Evolutionary conservation across 83 land plant species (phyloP).

Genomic region (Picea abies): DNA sequence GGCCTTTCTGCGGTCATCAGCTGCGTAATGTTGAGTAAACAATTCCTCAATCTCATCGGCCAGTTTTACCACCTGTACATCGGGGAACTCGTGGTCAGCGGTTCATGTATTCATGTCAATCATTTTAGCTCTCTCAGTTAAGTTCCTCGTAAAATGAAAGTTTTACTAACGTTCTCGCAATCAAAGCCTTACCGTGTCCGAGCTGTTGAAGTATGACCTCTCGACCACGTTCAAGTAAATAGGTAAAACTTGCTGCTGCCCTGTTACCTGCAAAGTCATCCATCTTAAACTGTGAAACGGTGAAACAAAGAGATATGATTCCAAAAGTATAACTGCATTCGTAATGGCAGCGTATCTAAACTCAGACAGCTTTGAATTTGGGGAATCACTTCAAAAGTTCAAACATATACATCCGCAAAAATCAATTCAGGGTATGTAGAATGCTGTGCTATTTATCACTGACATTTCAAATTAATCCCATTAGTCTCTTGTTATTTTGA

Average conservation of each 20-base stretch:
- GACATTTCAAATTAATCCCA: too few species aligned
- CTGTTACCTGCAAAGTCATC: conserved; percentile 52
- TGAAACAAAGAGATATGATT: not conserved
- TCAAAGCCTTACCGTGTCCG: conserved; percentile 41
- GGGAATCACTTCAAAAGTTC: too few species aligned
- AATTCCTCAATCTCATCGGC: conserved; percentile 77
- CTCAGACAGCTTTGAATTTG: too few species aligned
- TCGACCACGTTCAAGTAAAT: conserved; percentile 78
- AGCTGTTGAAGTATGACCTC: conserved; percentile 77
- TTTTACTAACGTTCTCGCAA: not conserved
- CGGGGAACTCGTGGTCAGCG: too few species aligned
- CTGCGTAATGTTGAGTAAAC: conserved; percentile 59
- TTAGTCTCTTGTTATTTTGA: too few species aligned
- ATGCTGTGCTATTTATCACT: too few species aligned
- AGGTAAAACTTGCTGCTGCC: conserved; percentile 51
- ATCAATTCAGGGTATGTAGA: too few species aligned
- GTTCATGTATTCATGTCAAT: not conserved
- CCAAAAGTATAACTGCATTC: not conserved
- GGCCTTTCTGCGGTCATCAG: conserved; percentile 62
- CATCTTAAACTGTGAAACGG: not conserved
- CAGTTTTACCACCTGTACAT: conserved; percentile 51
- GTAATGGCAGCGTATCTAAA: not conserved
- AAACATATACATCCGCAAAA: too few species aligned
- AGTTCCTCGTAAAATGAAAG: too few species aligned
- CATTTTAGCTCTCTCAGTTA: not conserved